These are phyloP conservation scores for Aspergillus carbonarius DNA, from an alignment of 2,329 filamentous ascomycete genomes.

Conservation along the genomic window DNA sequence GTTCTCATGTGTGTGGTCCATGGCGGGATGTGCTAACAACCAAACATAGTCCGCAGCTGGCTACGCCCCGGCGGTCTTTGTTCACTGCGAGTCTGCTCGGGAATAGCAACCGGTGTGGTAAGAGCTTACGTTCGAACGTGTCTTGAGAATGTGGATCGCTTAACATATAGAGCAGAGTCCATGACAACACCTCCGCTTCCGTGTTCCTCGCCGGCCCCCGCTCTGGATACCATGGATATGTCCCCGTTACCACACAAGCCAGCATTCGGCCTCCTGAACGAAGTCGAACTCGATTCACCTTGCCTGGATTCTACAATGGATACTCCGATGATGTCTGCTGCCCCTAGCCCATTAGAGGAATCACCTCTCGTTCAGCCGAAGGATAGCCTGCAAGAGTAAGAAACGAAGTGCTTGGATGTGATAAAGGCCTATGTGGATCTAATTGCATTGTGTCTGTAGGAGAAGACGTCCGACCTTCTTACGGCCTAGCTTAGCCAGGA, in stretches of 20 bases:
- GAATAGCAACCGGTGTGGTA: conserved; percentile 60
- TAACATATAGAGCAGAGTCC: conserved; percentile 56
- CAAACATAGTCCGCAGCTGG: conserved; percentile 69
- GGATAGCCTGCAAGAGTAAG: conserved; percentile 38
- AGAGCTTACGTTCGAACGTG: conserved; percentile 11
- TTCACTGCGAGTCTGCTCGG: conserved; percentile 73
- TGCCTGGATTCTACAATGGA: conserved; percentile 60
- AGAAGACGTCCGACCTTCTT: conserved; percentile 67
- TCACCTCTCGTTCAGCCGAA: conserved; percentile 38
- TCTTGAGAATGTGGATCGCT: conserved; percentile 8
- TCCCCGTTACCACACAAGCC: conserved; percentile 89
- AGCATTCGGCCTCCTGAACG: conserved; percentile 59
- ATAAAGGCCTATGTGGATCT: conserved; percentile 13
- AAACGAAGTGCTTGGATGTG: conserved; percentile 6
- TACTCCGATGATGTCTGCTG: conserved; percentile 34
- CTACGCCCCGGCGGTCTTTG: conserved; percentile 78
- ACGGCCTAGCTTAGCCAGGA: conserved; percentile 71
- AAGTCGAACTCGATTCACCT: conserved; percentile 70
- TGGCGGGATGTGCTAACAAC: conserved; percentile 38
- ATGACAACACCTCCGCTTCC: conserved; percentile 81
- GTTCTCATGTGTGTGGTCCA: conserved; percentile 5
- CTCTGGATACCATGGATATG: conserved; percentile 83
- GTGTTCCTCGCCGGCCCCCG: conserved; percentile 74
- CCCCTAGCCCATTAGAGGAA: conserved; percentile 41
- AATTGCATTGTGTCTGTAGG: conserved; percentile 43